Evolutionary conservation across 352 stramenopile species (phyloP), one percentile per base, ranked within the genome.

Genomic region (Globisporangium ultimum): DNA sequence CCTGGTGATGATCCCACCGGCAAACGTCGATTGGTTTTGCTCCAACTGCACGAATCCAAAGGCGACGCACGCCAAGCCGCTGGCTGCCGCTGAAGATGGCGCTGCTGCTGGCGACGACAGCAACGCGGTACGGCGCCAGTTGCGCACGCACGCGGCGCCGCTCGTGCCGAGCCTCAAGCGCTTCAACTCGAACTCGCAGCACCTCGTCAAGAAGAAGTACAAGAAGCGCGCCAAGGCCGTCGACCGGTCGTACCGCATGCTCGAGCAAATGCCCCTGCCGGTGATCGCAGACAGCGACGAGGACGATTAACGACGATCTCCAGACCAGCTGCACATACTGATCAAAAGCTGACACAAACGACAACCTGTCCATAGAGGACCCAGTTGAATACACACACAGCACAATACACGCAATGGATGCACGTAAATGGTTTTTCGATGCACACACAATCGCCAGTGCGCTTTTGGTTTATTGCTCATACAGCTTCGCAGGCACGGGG

Each of bases 21-120:
- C 70, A 47, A 68, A 66, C 18, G 78, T 84, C 17, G 70, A 77
- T 48, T 91, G 81, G 81, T 91, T 91, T 66, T 91, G 81, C 53
- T 66, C 70, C 3, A 70, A 86, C 34, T 91, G 81, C 52, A 88
- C 68, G n/a, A 82, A 87, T 40, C 69, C 71, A 4, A 72, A 68
- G 18, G 20, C 60, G 57, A 38, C 41, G 4, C 36, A 60, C 28
- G 53, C 42, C 42, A 78, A 53, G 14, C 41, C 28, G 28, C 28
- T 36, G 28, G 8, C 28, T 1, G 28, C 28, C 28, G 8, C 28
- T 6, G 28, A 36, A 10, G 28, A 36, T 5, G 28, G 28, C 28
- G 28, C 28, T 36, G 28, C 28, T 36, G 7, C 28, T 36, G 42
- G 36, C 24, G 11, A 42, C 15, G 40, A 47, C 21, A 66, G 55